These are phyloP conservation scores for Pleurotus eryngii DNA, from an alignment of 768 basidiomycete species.

Conservation along the genomic window DNA sequence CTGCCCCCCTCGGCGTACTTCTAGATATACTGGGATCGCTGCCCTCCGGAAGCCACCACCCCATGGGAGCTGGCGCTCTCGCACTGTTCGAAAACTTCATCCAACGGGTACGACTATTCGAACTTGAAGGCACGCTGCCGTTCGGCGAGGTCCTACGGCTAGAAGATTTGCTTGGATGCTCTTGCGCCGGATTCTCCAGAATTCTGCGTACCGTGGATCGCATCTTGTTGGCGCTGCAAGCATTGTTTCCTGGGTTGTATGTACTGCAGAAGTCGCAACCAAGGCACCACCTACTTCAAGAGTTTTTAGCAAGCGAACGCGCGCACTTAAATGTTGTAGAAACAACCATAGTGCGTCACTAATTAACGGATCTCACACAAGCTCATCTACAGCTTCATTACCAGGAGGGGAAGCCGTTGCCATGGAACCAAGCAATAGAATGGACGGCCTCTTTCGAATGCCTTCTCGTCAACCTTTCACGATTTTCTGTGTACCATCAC, in stretches of 20 bases:
- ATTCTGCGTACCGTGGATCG: conserved; percentile 33
- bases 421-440: conserved; percentile 19
- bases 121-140: conserved; percentile 27
- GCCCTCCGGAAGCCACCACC: conserved; percentile 23
- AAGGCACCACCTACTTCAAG: conserved; percentile 23
- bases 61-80: conserved; percentile 25
- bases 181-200: conserved; percentile 30
- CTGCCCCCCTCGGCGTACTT: conserved; percentile 31
- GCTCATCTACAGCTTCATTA: not conserved
- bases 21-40: conserved; percentile 36
- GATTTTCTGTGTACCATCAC: conserved; percentile 24
- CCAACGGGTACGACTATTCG: conserved; percentile 29
- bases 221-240: conserved; percentile 30
- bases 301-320: conserved; percentile 30
- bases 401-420: conserved; percentile 29
- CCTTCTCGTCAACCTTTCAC: conserved; percentile 24
- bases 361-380: not conserved
- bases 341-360: conserved; percentile 25
- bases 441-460: conserved; percentile 21
- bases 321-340: conserved; percentile 25
- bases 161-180: conserved; percentile 32
- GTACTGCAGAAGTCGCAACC: conserved; percentile 22
- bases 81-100: conserved; percentile 31
- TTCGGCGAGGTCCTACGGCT: conserved; percentile 38
- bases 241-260: conserved; percentile 33